Percentiles rank a stretch among this genome's conserved stretches.
Evolutionary conservation across 176 grass and related monocot species (phyloP).

Genomic region (Alloteropsis semialata): DNA sequence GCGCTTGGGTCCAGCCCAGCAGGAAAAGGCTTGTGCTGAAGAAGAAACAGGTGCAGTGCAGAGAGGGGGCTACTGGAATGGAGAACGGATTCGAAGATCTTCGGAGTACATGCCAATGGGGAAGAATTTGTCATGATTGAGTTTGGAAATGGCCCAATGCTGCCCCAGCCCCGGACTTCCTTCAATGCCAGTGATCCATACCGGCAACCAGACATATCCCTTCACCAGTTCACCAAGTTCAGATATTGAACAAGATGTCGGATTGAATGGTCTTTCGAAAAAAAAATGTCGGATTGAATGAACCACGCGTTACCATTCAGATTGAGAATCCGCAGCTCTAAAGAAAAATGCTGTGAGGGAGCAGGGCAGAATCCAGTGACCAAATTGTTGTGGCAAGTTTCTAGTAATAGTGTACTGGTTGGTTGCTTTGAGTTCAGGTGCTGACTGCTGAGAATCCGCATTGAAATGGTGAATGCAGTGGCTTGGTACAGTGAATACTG

Average conservation of each 20-base stretch:
- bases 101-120: constrained; percentile 28
- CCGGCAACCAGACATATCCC: background rate
- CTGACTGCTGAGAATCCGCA: background rate
- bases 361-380: background rate
- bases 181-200: constrained; percentile 17
- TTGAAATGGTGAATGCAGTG: background rate
- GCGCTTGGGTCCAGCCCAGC: constrained; percentile 12
- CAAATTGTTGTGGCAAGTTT: background rate
- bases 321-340: background rate
- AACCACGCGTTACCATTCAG: background rate
- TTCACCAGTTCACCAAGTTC: background rate
- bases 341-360: background rate
- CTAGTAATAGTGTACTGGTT: background rate
- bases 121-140: constrained; percentile 14
- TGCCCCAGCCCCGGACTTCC: background rate
- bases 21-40: background rate
- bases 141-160: background rate
- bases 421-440: background rate
- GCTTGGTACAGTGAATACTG: background rate
- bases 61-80: background rate
- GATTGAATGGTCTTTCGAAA: too few relatives aligned
- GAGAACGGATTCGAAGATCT: constrained; percentile 24
- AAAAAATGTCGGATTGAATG: background rate
- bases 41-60: background rate
- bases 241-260: background rate